These are phyloP conservation scores for Mycena venus DNA, from an alignment of 768 basidiomycete genomes.

Conservation along the genomic window DNA sequence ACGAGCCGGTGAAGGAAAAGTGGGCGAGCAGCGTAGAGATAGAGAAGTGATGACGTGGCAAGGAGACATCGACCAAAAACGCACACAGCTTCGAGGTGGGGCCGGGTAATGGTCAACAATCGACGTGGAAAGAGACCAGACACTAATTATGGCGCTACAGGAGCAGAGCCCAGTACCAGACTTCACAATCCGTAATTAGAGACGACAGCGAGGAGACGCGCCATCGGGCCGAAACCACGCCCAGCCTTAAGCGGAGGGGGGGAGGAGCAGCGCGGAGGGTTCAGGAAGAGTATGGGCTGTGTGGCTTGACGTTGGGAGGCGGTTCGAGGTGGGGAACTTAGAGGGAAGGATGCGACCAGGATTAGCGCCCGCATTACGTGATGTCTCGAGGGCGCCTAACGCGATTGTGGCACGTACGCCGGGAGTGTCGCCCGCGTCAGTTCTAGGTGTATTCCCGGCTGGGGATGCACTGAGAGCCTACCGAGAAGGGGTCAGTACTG, in stretches of 20 bases:
- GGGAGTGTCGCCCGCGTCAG: background rate
- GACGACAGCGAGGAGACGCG: background rate
- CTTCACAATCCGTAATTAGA: background rate
- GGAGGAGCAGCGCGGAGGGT: background rate
- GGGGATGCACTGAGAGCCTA: background rate
- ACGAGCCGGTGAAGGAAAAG: too few relatives aligned
- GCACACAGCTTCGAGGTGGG: too few relatives aligned
- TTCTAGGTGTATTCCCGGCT: background rate
- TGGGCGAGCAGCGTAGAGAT: too few relatives aligned
- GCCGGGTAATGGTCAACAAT: too few relatives aligned
- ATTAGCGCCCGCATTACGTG: background rate
- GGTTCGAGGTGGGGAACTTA: background rate
- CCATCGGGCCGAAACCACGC: background rate
- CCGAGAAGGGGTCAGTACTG: background rate
- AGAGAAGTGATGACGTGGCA: too few relatives aligned
- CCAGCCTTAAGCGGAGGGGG: background rate
- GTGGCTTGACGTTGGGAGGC: background rate
- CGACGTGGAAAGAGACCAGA: background rate
- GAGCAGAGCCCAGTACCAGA: background rate
- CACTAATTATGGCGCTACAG: background rate
- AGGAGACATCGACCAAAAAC: too few relatives aligned
- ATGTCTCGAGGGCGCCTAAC: background rate
- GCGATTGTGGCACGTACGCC: background rate
- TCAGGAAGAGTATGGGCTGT: background rate
- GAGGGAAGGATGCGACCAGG: background rate